These are phyloP conservation scores for Tulasnella sp. DNA, from an alignment of 768 basidiomycete species.

Conservation along the genomic window DNA sequence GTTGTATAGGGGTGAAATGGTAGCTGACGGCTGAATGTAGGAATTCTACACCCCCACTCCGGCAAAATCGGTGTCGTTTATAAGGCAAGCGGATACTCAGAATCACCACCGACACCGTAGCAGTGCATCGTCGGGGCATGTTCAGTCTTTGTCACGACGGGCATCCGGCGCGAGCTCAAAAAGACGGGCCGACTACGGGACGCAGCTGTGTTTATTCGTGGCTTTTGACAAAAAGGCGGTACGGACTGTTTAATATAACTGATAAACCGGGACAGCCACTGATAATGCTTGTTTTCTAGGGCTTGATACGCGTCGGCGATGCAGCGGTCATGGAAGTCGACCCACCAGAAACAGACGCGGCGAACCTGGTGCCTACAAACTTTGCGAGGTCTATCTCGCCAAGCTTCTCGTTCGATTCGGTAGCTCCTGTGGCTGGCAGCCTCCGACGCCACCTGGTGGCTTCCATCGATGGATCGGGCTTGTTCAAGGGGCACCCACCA, in stretches of 20 bases:
- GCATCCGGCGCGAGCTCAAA: conserved; percentile 20
- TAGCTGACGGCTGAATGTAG: conserved; percentile 29
- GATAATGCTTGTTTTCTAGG: conserved; percentile 19
- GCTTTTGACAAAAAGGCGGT: conserved; percentile 74
- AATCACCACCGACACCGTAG: conserved; percentile 23
- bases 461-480: conserved; percentile 11
- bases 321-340: conserved; percentile 71
- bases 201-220: conserved; percentile 67
- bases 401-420: conserved; percentile 21
- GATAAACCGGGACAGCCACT: background rate
- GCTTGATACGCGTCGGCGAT: conserved; percentile 68
- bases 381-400: conserved; percentile 24
- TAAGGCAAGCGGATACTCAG: conserved; percentile 24
- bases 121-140: conserved; percentile 38
- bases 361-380: too few species aligned
- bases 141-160: conserved; percentile 8
- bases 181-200: conserved; percentile 37
- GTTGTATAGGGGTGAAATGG: background rate
- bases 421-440: conserved; percentile 32
- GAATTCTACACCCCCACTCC: conserved; percentile 73
- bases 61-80: conserved; percentile 54
- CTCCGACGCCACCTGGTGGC: conserved; percentile 26
- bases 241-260: background rate
- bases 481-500: conserved; percentile 29
- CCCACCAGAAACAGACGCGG: too few species aligned